Evolutionary conservation across 257 asterid species (phyloP).

Genomic region (Lycium ferocissimum): DNA sequence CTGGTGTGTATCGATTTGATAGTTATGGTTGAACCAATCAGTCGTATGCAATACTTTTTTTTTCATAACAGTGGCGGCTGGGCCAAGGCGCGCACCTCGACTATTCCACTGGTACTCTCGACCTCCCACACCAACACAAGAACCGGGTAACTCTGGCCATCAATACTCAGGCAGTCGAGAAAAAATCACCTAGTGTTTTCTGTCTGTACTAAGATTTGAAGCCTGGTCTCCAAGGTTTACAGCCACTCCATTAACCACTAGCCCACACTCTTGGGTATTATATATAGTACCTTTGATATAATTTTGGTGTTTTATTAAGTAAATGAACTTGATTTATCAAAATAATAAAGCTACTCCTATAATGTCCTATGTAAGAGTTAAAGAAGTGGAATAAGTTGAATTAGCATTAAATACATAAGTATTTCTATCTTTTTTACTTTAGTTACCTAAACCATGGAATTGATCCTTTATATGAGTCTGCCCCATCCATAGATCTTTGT

Average conservation of each 20-base stretch:
- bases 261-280: too few relatives aligned
- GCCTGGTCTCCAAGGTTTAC: too few relatives aligned
- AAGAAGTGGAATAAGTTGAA: background rate
- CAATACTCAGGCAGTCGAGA: background rate
- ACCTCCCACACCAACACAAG: background rate
- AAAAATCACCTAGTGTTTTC: background rate
- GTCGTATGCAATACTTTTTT: background rate
- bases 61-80: background rate
- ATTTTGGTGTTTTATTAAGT: constrained; percentile 14
- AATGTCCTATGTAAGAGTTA: background rate
- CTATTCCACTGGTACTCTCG: background rate
- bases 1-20: background rate
- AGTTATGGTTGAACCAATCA: background rate
- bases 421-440: background rate
- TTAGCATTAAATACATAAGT: background rate
- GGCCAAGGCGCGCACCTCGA: background rate
- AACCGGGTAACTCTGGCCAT: background rate
- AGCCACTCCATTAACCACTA: too few relatives aligned
- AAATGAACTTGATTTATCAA: background rate
- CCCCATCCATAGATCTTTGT: background rate
- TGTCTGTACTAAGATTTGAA: background rate
- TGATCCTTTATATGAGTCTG: background rate
- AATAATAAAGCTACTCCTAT: background rate
- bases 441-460: background rate
- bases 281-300: background rate